These are phyloP conservation scores for Alternaria tenuissima DNA, from an alignment of 2,329 filamentous ascomycete genomes.

Conservation along the genomic window DNA sequence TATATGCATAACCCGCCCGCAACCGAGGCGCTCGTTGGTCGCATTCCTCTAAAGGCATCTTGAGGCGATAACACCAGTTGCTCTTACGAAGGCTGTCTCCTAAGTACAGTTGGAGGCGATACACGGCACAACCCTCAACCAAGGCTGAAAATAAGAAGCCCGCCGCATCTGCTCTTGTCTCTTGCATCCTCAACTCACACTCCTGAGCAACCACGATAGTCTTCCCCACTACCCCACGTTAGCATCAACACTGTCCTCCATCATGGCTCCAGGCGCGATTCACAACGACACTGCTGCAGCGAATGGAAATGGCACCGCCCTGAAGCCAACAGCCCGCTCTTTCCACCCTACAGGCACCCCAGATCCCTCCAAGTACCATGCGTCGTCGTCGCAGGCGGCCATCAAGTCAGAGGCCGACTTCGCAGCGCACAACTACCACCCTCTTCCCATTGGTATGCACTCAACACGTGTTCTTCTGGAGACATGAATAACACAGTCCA, in stretches of 20 bases:
- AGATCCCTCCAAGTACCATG: constrained; percentile 68
- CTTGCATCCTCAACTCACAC: constrained; percentile 11
- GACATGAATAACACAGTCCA: constrained; percentile 25
- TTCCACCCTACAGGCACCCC: constrained; percentile 50
- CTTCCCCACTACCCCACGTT: constrained; percentile 28
- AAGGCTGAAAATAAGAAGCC: constrained; percentile 32
- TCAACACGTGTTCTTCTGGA: not conserved
- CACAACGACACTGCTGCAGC: constrained; percentile 34
- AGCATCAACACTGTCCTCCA: constrained; percentile 20
- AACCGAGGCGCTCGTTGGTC: constrained; percentile 30
- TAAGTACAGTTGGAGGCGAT: constrained; percentile 38
- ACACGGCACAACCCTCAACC: constrained; percentile 32
- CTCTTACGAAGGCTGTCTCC: constrained; percentile 22
- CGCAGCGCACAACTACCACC: constrained; percentile 99
- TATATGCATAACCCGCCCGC: constrained; percentile 31
- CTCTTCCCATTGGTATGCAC: constrained; percentile 77
- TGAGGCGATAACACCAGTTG: constrained; percentile 20
- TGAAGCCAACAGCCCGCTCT: constrained; percentile 50
- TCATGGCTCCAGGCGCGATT: constrained; percentile 48
- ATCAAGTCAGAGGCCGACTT: constrained; percentile 82
- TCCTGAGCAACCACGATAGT: constrained; percentile 8
- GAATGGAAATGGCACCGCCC: constrained; percentile 35
- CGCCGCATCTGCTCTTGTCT: constrained; percentile 8
- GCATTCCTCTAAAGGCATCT: constrained; percentile 30
- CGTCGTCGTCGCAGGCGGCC: constrained; percentile 78